Percentiles rank a stretch among this genome's conserved stretches.
Evolutionary conservation across 2,329 filamentous ascomycete genomes (phyloP).

Genomic region (Cytospora piceae): DNA sequence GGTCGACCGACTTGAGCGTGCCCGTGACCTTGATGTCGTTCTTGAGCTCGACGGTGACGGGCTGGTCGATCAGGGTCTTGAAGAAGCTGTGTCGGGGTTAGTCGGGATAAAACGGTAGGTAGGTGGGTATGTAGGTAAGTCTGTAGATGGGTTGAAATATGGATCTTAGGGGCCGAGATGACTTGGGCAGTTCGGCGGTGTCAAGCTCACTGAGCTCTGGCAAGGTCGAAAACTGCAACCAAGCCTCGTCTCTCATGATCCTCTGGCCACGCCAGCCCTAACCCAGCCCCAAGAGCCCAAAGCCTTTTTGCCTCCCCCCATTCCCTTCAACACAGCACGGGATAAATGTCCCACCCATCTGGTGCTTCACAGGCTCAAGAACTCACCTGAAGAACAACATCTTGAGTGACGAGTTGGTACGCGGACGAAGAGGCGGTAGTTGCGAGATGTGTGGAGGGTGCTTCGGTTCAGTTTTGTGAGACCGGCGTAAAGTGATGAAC

Average conservation of each 20-base stretch:
- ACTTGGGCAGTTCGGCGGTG: neutral
- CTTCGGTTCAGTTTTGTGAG: neutral
- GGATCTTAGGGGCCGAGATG: neutral
- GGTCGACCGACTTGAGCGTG: slow-evolving; percentile 94
- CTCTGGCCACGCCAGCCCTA: neutral
- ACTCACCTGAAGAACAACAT: slow-evolving; percentile 53
- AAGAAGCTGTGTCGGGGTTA: slow-evolving; percentile 71
- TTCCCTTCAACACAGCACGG: too few species aligned
- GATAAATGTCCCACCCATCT: too few species aligned
- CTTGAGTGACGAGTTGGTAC: neutral
- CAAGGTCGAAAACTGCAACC: neutral
- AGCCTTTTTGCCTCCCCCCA: too few species aligned
- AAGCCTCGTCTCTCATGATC: neutral
- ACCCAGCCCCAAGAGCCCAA: neutral
- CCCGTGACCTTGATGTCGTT: slow-evolving; percentile 98
- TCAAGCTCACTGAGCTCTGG: neutral
- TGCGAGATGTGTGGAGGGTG: neutral
- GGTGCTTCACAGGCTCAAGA: neutral
- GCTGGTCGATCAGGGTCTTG: slow-evolving; percentile 96
- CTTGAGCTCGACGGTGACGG: slow-evolving; percentile 98
- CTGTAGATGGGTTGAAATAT: too few species aligned
- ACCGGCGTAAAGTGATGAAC: neutral
- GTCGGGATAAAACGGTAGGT: neutral
- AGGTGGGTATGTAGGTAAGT: too few species aligned
- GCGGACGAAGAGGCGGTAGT: neutral